Base-by-base conservation (phyloP, 495 filamentous ascomycete species). In the Neurospora sp. region DNA sequence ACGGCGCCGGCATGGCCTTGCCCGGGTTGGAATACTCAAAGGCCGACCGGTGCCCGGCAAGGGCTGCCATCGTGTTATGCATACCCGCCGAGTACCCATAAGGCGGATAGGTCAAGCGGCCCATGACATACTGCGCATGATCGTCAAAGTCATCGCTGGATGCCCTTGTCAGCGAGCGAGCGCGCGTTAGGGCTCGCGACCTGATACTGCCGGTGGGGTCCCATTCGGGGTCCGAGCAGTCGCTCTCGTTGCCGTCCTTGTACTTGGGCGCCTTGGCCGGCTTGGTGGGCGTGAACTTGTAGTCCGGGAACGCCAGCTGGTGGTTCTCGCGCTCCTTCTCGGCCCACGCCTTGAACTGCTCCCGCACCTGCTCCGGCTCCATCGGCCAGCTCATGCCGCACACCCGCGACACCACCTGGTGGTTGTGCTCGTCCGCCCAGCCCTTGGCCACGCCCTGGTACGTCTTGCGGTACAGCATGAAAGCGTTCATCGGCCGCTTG, bases 401-500 rank as follows among this genome's bases (percentile, higher is more conserved):
- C 27, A 94, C 88, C 27, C 88, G 88, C 3, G 96, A 98, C 72
- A 99, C 93, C 22, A 96, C 86, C 79, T 99, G 96, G 78, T 98
- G 95, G 82, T 98, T 98, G 82, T 94, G 95, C 77, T 97, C 91
- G 9, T 88, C 83, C 74, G 92, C 92, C 88, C 90, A 93, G 48
- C 87, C 81, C 81, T 98, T 98, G 71, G 91, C 91, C 6, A 94
- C 87, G 48, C 95, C 93, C 35, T 95, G 91, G 77, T 92, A 98
- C 6, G 95, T 93, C 69, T 94, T 97, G 9, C 96, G 91, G 80
- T 99, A 99, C 37, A 99, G 87, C 93, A 99, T 98, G 86, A 98
- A 99, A 2, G 94, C 94, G 78, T 99, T 99, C 92, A 98, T 98
- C 1, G 96, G 96, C 41, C 96, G 85, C 74, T 94, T 93, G 72